phyloP scores from a whole-genome alignment of 306 rosid species.

The Geum urbanum region DNA sequence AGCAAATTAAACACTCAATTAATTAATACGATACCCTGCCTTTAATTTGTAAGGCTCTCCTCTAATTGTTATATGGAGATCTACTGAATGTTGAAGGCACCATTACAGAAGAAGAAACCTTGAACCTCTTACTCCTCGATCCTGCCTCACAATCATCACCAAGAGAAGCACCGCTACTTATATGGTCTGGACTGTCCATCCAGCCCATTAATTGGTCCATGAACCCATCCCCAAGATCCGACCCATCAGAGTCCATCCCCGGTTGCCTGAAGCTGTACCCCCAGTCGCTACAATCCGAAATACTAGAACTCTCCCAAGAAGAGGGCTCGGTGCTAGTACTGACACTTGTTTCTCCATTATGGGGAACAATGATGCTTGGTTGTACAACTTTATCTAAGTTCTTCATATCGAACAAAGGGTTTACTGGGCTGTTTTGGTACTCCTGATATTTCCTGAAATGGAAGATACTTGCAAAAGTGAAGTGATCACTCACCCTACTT shows the following conservation, averaged over 20 bases:
- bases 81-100: slow-evolving; percentile 76
- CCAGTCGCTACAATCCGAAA: slow-evolving; percentile 66
- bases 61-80: slow-evolving; percentile 28
- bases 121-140: slow-evolving; percentile 73
- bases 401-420: slow-evolving; percentile 31
- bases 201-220: slow-evolving; percentile 60
- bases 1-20: background rate
- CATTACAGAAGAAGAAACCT: slow-evolving; percentile 85
- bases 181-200: slow-evolving; percentile 48
- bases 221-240: slow-evolving; percentile 52
- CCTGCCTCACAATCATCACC: slow-evolving; percentile 25
- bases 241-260: slow-evolving; percentile 52
- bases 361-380: slow-evolving; percentile 81
- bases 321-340: slow-evolving; percentile 12
- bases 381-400: slow-evolving; percentile 61
- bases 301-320: slow-evolving; percentile 51
- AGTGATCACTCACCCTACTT: slow-evolving; percentile 85
- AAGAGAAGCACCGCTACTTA: background rate
- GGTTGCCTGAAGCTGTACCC: slow-evolving; percentile 33
- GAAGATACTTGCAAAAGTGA: slow-evolving; percentile 77
- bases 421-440: slow-evolving; percentile 31
- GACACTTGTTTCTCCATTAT: slow-evolving; percentile 12
- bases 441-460: slow-evolving; percentile 43
- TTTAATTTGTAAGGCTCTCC: background rate
- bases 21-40: background rate